phyloP scores from a whole-genome alignment of 352 stramenopile genomes.

The Globisporangium lucens region DNA sequence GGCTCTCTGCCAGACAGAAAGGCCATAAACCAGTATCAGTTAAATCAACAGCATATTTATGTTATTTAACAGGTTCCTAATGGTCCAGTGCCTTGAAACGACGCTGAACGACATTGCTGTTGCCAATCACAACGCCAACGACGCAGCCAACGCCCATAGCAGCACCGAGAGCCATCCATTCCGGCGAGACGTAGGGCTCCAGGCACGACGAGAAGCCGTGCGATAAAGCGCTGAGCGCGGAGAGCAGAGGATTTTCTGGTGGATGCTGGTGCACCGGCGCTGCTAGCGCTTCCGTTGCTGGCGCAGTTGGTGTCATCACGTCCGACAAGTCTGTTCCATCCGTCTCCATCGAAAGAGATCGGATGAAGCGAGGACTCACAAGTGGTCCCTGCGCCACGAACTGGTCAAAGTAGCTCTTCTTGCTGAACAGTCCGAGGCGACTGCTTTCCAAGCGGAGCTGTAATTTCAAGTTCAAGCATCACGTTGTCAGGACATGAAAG shows the following conservation, averaged over 20 bases:
- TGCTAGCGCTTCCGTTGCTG: neutral
- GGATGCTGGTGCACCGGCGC: neutral
- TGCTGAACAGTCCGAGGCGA: constrained; percentile 3
- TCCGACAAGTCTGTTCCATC: constrained; percentile 16
- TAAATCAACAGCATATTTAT: neutral
- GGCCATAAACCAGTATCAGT: neutral
- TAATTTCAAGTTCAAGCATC: neutral
- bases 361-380: constrained; percentile 23
- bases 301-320: neutral
- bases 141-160: constrained; percentile 30
- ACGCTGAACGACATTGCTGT: constrained; percentile 1
- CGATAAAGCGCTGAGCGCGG: neutral
- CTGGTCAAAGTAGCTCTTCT: constrained; percentile 19
- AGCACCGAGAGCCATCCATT: constrained; percentile 30
- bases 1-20: no score
- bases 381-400: constrained; percentile 21
- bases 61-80: neutral
- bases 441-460: constrained; percentile 24
- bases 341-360: constrained; percentile 22
- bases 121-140: constrained; percentile 25
- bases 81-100: constrained; percentile 6
- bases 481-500: neutral
- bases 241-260: neutral
- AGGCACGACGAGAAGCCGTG: neutral
- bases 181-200: constrained; percentile 3